These are phyloP conservation scores for Rhododendron simsii DNA, from an alignment of 148 eudicot genomes.

Conservation along the genomic window DNA sequence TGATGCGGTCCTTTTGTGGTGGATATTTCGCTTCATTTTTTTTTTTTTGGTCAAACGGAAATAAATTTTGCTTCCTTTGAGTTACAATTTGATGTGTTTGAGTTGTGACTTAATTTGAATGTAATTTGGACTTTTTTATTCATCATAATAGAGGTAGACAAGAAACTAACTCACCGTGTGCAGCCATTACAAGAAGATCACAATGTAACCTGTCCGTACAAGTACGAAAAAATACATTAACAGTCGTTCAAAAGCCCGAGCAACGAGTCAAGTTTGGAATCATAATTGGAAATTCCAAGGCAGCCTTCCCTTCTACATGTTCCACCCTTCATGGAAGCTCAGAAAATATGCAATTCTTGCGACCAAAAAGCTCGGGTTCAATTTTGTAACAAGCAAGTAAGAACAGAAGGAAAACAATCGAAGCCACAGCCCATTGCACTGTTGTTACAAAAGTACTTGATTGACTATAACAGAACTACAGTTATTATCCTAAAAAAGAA, in stretches of 20 bases:
- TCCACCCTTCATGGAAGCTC: background rate
- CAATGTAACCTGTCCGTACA: background rate
- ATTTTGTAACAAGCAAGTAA: background rate
- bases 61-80: no score
- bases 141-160: background rate
- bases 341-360: background rate
- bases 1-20: no score
- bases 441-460: conserved; percentile 15
- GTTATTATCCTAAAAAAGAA: conserved; percentile 16
- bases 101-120: no score
- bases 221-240: background rate
- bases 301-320: background rate
- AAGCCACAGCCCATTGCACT: background rate
- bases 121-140: background rate
- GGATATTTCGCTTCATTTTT: no score
- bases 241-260: background rate
- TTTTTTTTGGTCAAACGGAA: no score
- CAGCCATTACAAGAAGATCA: background rate
- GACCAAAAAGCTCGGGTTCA: background rate
- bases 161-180: background rate
- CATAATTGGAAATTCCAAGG: background rate
- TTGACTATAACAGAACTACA: conserved; percentile 2
- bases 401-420: background rate
- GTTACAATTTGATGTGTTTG: background rate
- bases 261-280: background rate